Base-by-base conservation (phyloP, 768 basidiomycete genomes). In the Lyophyllum shimeji region DNA sequence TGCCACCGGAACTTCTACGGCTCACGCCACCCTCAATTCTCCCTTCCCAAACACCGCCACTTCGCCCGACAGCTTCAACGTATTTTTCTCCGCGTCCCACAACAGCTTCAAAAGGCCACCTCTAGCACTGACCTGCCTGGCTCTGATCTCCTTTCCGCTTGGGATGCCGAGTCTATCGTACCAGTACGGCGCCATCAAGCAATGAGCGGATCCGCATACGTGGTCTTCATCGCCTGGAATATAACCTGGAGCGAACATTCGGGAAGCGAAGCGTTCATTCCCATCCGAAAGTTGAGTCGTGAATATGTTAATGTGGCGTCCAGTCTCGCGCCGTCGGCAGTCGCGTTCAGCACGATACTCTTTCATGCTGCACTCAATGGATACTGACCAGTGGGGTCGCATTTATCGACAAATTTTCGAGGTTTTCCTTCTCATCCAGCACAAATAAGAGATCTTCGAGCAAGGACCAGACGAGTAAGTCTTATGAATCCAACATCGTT, bases 121-220 rank as follows among this genome's bases (percentile, higher is more conserved):
- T 42, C 83, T 67, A 2, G 63, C 58, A 63, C 84, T 84, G 20
- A 84, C 82, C 61, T 82, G 80, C 56, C 66, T 79, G 5, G 80
- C 79, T n/a, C 62, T 61, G 25, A 79, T 70, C 52, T 74, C 69
- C 31, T 65, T 49, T 9, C 71, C 70, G 5, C 67, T 61, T 6
- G 60, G 47, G 20, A 76, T 65, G 0, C 61, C 68, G 3, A 68
- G 65, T 55, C 78, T 77, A 18, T 57, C 57, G 20, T 69, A 70
- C 78, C 82, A 84, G 57, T 83, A 83, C 2, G 82, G 82, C 1
- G 62, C 70, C 33, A 81, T 54, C 37, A 83, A 52, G 45, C 75
- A 75, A 59, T 84, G 83, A 0, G 82, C 80, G 34, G 78, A 78
- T 13, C 82, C 83, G 55, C 81, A 83, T 7, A 82, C 82, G n/a